Conservation (phyloP, 768 basidiomycete genomes). For the Sarcodon sp. region DNA sequence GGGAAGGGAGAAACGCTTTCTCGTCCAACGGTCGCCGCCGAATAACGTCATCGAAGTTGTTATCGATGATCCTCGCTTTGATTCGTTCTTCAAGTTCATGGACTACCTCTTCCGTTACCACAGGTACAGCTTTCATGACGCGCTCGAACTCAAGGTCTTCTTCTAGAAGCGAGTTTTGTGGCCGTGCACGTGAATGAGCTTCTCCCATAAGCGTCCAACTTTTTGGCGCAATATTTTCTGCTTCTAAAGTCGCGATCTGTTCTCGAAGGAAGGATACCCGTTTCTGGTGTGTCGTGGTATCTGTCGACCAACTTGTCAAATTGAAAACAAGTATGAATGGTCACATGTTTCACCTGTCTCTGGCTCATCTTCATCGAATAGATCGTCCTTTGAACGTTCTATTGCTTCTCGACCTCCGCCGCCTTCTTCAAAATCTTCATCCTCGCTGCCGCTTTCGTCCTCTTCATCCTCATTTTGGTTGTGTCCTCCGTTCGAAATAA, state of each 20-base stretch:
- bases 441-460: constrained; percentile 18
- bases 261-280: constrained; percentile 60
- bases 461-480: constrained; percentile 18
- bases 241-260: constrained; percentile 74
- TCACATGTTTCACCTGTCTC: constrained; percentile 15
- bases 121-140: constrained; percentile 72
- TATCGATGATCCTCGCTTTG: constrained; percentile 77
- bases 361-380: constrained; percentile 14
- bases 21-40: constrained; percentile 70
- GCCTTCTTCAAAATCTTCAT: constrained; percentile 9
- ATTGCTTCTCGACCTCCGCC: constrained; percentile 3
- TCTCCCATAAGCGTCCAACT: constrained; percentile 93
- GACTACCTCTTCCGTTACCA: constrained; percentile 83
- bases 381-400: constrained; percentile 6
- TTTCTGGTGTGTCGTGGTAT: constrained; percentile 68
- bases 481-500: constrained; percentile 23
- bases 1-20: constrained; percentile 84
- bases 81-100: constrained; percentile 79
- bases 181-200: constrained; percentile 67
- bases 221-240: constrained; percentile 79
- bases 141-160: constrained; percentile 95
- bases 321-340: neutral
- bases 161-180: constrained; percentile 84
- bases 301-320: constrained; percentile 15
- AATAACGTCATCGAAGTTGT: constrained; percentile 83